Base-by-base conservation (phyloP, 2,329 filamentous ascomycete species). In the Helotiales sp. region DNA sequence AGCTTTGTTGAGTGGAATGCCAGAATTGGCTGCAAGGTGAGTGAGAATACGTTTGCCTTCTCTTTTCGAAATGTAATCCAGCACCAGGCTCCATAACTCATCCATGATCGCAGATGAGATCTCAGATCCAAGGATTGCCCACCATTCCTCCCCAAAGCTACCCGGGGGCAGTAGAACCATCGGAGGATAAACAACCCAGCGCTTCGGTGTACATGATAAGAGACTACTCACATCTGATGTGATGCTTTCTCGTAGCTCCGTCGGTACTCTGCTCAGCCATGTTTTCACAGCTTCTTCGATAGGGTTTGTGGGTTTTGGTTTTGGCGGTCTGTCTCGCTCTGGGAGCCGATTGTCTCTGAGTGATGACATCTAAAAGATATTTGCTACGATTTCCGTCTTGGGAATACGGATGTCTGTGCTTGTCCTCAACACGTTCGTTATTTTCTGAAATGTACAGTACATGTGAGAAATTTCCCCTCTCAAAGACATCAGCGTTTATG, bases 161-260 rank as follows among this genome's bases (percentile, higher is more conserved):
- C 87, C 87, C 0, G 84, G 82, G 0, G 88, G 87, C 1, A 90
- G 80, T 17, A 90, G 80, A 4, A 84, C 82, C 83, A 90, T 86
- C 10, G 87, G 87, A 64, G 85, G 84, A 72, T 90, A 90, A 13
- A 85, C 79, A 0, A 84, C 84, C 82, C 86, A 90, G 69, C 87
- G 79, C 71, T 85, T 87, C 0, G 88, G 87, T 1, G 71, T 65
- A 47, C 30, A 64, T 8, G 65, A 52, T 8, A 74, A 15, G 6
- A 76, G 40, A 15, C 57, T 52, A 20, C 68, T 49, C 6, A 72
- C 6, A 4, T 30, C 52, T 66, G 71, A 55, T 68, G 73, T 49
- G 68, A 66, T 61, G 63, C 49, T 61, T 58, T 50, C 67, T 2
- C 64, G 66, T 15, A 66, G 61, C 3, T 62, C 67, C n/a, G 20